Base-by-base conservation (phyloP, 2,329 filamentous ascomycete species). In the Neopestalotiopsis sp. region DNA sequence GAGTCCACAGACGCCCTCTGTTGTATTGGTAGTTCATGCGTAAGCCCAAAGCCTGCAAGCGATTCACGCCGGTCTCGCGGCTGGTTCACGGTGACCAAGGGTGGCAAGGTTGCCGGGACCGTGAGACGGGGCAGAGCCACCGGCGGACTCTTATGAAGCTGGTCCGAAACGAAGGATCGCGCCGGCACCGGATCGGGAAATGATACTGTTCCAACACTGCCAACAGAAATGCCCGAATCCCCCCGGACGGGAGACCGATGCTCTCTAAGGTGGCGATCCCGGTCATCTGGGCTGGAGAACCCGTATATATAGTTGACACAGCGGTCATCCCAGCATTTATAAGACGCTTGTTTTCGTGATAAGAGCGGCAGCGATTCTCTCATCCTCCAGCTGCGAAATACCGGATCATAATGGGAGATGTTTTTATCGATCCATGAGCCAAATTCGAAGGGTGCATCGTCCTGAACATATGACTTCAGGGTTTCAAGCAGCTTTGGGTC, bases 271-370 rank as follows among this genome's bases (percentile, higher is more conserved):
- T 90, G 88, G 45, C 80, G 80, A 67, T 89, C 86, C 66, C 86
- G 83, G 70, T 88, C 87, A 66, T 85, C 79, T 49, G 79, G 80
- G 68, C 81, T 84, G 45, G 80, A 74, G 74, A 89, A 89, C 38
- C 88, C 88, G 71, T 89, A 90, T 49, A 89, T 84, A 76, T 88
- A 89, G 75, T 87, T 84, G 69, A 87, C 78, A 73, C 88, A 90
- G 68, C 81, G 81, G 66, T 88, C 84, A 70, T 89, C 81, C 77
- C 81, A 84, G 76, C 88, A 90, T 76, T 87, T 89, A 76, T 85
- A 85, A 12, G 85, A 85, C 64, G 79, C 78, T 56, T 80, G 78
- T 45, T 74, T 76, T 64, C 80, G 78, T 57, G 77, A 76, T 57
- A 76, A 77, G n/a, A 79, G 71, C n/a, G 79, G 78, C 63, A 81